phyloP scores from a whole-genome alignment of 441 rosid species.

The Raphanus hybrid region DNA sequence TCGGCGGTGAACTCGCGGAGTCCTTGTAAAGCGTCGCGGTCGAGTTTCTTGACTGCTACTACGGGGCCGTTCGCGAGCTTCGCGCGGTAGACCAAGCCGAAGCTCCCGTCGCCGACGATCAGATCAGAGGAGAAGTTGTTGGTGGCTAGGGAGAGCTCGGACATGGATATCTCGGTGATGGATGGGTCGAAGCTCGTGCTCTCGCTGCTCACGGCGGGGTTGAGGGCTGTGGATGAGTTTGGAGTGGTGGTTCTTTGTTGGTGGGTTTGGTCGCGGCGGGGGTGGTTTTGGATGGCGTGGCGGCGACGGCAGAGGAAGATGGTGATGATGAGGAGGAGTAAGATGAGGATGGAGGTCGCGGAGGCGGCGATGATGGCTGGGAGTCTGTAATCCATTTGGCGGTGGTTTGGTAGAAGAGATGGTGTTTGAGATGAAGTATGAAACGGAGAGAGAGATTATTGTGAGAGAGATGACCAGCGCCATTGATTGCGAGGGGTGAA shows the following conservation, averaged over 20 bases:
- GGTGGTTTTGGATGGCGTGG: background rate
- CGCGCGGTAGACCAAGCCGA: constrained; percentile 81
- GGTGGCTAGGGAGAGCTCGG: constrained; percentile 66
- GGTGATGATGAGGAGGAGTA: constrained; percentile 43
- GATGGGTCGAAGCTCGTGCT: constrained; percentile 68
- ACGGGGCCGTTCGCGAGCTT: constrained; percentile 56
- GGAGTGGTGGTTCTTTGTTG: background rate
- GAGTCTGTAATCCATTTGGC: constrained; percentile 19
- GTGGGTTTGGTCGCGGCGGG: constrained; percentile 22
- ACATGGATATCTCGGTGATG: constrained; percentile 66
- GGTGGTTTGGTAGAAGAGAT: background rate
- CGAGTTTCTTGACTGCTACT: constrained; percentile 84
- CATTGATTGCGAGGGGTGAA: constrained; percentile 40
- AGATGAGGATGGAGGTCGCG: constrained; percentile 45
- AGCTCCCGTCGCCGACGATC: constrained; percentile 90
- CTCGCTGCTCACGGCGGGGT: constrained; percentile 32
- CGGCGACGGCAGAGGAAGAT: constrained; percentile 43
- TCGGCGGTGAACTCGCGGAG: constrained; percentile 87
- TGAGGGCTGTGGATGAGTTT: background rate
- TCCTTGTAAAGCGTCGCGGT: constrained; percentile 82
- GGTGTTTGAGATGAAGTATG: background rate
- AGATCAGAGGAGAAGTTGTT: constrained; percentile 68
- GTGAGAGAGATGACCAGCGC: constrained; percentile 21
- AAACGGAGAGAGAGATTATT: background rate
- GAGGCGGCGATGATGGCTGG: constrained; percentile 43